Base-by-base conservation (phyloP, 2,329 filamentous ascomycete genomes). In the Diaporthe aspalathi region DNA sequence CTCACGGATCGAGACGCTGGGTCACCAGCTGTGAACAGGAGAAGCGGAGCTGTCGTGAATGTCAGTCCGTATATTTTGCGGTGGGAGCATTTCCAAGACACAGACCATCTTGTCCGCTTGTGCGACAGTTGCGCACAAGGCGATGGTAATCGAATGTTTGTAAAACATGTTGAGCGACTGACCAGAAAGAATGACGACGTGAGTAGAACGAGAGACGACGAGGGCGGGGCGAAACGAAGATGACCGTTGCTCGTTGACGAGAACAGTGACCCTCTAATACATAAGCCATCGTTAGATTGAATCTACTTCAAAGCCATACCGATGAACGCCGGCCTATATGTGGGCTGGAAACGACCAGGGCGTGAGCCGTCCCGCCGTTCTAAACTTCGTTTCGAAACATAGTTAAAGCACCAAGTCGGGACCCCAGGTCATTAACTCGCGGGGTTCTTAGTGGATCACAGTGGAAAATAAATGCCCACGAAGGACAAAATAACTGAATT, bases 1-100 rank as follows among this genome's bases (percentile, higher is more conserved):
- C 67, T 69, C 24, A 75, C 11, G 78, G 78, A 60, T 79, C 78
- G n/a, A 79, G 74, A 1, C 78, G 74, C 71, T 79, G 77, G 57
- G 89, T 80, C 68, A 87, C 88, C 71, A 87, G 82, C 74, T 84
- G 82, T 24, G 86, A 86, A 76, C 85, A 87, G 77, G 88, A 75
- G 68, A 79, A 79, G 24, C 78, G 77, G 53, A 79, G 68, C 68
- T 65, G n/a, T 65, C 8, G n/a, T 50, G 9, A 16, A 49, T 3
- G 14, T 65, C 8, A 65, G 29, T 40, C 60, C 22, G 5, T 16
- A 3, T 32, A 38, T 8, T 5, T 4, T 6, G 45, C 27, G 4
- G 20, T 16, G 11, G 7, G 5, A 0, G 60, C 11, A 22, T 12
- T 5, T 3, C 27, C 24, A 12, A 24, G 20, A n/a, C 20, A 38